phyloP scores from a whole-genome alignment of 169 alveolate species.

The Plasmodium gaboni region DNA sequence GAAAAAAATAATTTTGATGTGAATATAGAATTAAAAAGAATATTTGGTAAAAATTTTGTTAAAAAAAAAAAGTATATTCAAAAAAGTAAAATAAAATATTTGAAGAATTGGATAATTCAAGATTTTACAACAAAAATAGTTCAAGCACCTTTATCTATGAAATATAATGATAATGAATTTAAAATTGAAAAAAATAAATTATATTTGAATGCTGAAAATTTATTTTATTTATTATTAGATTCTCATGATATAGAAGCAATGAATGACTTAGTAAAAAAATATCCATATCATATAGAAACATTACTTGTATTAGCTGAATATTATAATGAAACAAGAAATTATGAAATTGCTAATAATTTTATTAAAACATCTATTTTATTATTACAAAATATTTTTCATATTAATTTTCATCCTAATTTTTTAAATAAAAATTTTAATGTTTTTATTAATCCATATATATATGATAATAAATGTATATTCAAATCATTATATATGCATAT shows the following conservation, averaged over 20 bases:
- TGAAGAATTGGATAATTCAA: constrained; percentile 67
- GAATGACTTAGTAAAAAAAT: constrained; percentile 25
- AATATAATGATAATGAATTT: constrained; percentile 15
- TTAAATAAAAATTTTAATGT: constrained; percentile 12
- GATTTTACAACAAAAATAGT: constrained; percentile 27
- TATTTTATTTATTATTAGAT: constrained; percentile 35
- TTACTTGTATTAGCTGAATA: constrained; percentile 38
- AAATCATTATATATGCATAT: constrained; percentile 62
- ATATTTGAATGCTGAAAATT: constrained; percentile 55
- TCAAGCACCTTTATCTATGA: constrained; percentile 32
- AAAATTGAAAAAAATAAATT: constrained; percentile 33
- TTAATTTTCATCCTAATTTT: constrained; percentile 19
- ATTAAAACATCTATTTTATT: constrained; percentile 28
- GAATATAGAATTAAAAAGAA: constrained; percentile 52
- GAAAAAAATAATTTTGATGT: constrained; percentile 64
- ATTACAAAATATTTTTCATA: constrained; percentile 55
- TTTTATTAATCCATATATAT: constrained; percentile 26
- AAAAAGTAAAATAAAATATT: constrained; percentile 48
- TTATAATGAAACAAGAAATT: constrained; percentile 38
- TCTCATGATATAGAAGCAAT: constrained; percentile 47
- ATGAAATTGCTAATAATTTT: constrained; percentile 38
- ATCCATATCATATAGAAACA: constrained; percentile 51
- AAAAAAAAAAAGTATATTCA: constrained; percentile 38
- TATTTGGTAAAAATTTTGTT: constrained; percentile 56
- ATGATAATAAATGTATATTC: constrained; percentile 38